Evolutionary conservation across 805 yeast genomes (phyloP).

Genomic region (Candida silvatica): DNA sequence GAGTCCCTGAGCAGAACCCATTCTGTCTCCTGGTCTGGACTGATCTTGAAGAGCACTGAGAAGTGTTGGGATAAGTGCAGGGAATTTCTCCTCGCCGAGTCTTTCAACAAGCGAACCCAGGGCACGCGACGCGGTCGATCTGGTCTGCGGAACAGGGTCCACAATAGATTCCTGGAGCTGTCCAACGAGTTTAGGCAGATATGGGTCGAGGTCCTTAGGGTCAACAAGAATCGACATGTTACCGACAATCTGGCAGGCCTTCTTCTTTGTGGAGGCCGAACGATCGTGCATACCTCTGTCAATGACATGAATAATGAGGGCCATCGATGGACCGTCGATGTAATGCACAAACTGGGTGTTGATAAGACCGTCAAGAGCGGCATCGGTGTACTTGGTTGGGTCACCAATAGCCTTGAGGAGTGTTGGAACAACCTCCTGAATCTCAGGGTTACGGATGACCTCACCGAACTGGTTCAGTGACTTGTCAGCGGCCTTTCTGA

Average conservation of each 20-base stretch:
- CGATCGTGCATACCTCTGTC: constrained; percentile 94
- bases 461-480: constrained; percentile 90
- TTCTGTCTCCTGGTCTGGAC: constrained; percentile 75
- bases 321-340: constrained; percentile 96
- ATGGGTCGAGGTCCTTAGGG: constrained; percentile 75
- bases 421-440: constrained; percentile 81
- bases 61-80: constrained; percentile 77
- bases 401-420: constrained; percentile 91
- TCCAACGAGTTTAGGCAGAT: constrained; percentile 64
- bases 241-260: constrained; percentile 97
- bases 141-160: constrained; percentile 94
- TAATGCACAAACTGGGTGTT: constrained; percentile 94
- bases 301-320: constrained; percentile 87
- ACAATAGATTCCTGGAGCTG: constrained; percentile 94
- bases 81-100: constrained; percentile 93
- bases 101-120: constrained; percentile 93
- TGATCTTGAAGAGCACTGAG: constrained; percentile 72
- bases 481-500: constrained; percentile 87
- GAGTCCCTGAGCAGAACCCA: constrained; percentile 96
- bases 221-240: constrained; percentile 97
- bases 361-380: constrained; percentile 76
- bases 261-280: constrained; percentile 85
- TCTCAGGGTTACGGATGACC: constrained; percentile 95
- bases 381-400: constrained; percentile 85
- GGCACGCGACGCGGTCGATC: constrained; percentile 97